Evolutionary conservation across 1,139 yeast genomes (phyloP).

Genomic region (Kodamaea sp.): DNA sequence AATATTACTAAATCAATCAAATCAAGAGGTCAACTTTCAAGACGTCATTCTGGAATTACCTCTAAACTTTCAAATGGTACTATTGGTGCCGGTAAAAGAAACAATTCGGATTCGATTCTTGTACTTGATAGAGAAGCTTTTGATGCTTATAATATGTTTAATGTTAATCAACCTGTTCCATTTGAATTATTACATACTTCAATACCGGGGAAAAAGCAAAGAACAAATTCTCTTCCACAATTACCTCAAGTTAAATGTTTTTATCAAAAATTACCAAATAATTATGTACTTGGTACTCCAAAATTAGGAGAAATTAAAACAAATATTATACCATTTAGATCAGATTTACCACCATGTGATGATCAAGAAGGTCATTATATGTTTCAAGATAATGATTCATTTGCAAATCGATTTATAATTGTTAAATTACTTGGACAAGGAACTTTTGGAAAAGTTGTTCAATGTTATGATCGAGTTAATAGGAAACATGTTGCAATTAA

Average conservation of each 20-base stretch:
- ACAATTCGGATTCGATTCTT: slow-evolving; percentile 39
- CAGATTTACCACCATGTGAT: slow-evolving; percentile 48
- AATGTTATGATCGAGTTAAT: slow-evolving; percentile 57
- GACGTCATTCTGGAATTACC: too few relatives aligned
- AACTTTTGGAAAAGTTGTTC: slow-evolving; percentile 93
- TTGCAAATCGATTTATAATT: slow-evolving; percentile 66
- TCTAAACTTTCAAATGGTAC: slow-evolving; percentile 3
- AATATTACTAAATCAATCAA: slow-evolving; percentile 7
- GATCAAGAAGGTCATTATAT: slow-evolving; percentile 87
- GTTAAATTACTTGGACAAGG: slow-evolving; percentile 86
- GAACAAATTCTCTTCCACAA: slow-evolving; percentile 72
- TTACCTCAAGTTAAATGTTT: slow-evolving; percentile 49
- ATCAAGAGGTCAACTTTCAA: too few relatives aligned
- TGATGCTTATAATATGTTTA: slow-evolving; percentile 46
- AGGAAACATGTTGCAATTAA: slow-evolving; percentile 81
- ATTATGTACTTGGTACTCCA: slow-evolving; percentile 37
- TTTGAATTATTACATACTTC: slow-evolving; percentile 4
- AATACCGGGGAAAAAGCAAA: slow-evolving; percentile 42
- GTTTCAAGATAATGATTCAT: slow-evolving; percentile 53
- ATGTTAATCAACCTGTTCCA: slow-evolving; percentile 17
- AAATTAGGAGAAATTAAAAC: slow-evolving; percentile 45
- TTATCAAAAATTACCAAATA: slow-evolving; percentile 38
- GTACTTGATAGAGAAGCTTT: slow-evolving; percentile 38
- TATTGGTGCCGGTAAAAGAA: slow-evolving; percentile 14
- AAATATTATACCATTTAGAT: slow-evolving; percentile 37